Base-by-base conservation (phyloP, 192 early-diverging fungal genomes). In the Helicostylum pulchrum region DNA sequence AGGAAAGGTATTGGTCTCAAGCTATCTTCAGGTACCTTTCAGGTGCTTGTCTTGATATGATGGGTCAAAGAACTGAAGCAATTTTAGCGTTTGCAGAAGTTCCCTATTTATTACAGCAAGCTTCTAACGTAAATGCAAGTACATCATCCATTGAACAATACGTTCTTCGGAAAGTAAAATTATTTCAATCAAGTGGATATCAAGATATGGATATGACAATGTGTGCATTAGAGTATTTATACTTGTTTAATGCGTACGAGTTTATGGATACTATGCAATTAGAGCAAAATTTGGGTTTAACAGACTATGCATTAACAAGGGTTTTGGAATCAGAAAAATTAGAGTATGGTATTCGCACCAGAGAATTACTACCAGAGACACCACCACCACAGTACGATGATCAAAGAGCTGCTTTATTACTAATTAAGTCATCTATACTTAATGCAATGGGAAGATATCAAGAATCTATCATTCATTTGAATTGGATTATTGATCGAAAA, bases 11-110 rank as follows among this genome's bases (percentile, higher is more conserved):
- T 43, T 81, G 79, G 79, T 79, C 79, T 4, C 74, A 68, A 10
- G 79, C 71, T 1, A 81, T 83, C 43, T 80, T 77, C 62, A 62
- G 68, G 2, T 83, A 81, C 53, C 74, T 79, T 49, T 62, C 72
- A 36, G 82, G 77, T 1, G 76, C 77, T 4, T 73, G 75, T 19
- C 45, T 81, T 21, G 79, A 79, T 43, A 78, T 79, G 39, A 70
- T 78, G 8, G 91, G 91, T 9, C 82, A 89, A 45, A 86, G 84
- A 20, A 81, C 80, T 19, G 88, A 90, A 59, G 91, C 91, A 0
- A 82, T 93, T 39, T 57, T 81, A 14, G 84, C 87, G 60, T 92
- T 87, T 49, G 73, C 74, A 19, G 56, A 75, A 45, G 73, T 83
- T 19, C 70, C 75, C 7, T 60, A 74, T 12, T 52, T 83, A 30